These are phyloP conservation scores for Yamadazyma scolyti DNA, from an alignment of 805 yeast genomes.

Conservation along the genomic window DNA sequence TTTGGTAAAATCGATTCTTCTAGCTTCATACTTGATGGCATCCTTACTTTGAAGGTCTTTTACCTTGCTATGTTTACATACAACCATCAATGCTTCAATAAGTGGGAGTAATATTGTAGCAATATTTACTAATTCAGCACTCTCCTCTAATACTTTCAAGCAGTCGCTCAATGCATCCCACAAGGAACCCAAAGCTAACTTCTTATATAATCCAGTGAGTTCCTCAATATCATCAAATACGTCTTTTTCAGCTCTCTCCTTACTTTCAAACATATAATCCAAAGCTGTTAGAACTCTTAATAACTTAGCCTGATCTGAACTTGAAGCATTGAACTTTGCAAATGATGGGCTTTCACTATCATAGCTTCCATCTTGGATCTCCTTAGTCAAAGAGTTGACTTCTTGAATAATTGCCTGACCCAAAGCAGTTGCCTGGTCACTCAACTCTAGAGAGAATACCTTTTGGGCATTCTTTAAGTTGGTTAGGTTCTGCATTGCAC, in stretches of 20 bases:
- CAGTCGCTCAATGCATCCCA: constrained; percentile 86
- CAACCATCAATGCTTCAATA: constrained; percentile 91
- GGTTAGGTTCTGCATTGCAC: constrained; percentile 75
- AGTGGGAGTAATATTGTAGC: constrained; percentile 82
- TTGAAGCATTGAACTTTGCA: constrained; percentile 67
- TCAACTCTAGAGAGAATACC: constrained; percentile 64
- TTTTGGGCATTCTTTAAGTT: constrained; percentile 56
- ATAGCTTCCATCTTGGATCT: constrained; percentile 33
- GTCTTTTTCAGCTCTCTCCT: constrained; percentile 15
- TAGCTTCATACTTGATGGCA: constrained; percentile 56
- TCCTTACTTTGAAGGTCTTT: constrained; percentile 55
- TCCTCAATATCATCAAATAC: constrained; percentile 34
- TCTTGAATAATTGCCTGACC: constrained; percentile 56
- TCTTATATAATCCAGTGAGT: constrained; percentile 59
- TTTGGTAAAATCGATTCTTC: constrained; percentile 60
- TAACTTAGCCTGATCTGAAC: constrained; percentile 87
- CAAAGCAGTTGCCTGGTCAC: constrained; percentile 57
- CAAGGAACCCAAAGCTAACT: constrained; percentile 66
- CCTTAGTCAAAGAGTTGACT: constrained; percentile 45
- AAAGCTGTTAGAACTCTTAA: constrained; percentile 81
- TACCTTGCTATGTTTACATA: constrained; percentile 81
- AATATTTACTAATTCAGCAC: constrained; percentile 44
- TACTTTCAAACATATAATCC: constrained; percentile 68
- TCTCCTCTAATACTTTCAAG: constrained; percentile 58
- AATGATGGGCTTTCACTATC: constrained; percentile 53